Conservation (phyloP, 2,329 filamentous ascomycete species). For the Nemania serpens region DNA sequence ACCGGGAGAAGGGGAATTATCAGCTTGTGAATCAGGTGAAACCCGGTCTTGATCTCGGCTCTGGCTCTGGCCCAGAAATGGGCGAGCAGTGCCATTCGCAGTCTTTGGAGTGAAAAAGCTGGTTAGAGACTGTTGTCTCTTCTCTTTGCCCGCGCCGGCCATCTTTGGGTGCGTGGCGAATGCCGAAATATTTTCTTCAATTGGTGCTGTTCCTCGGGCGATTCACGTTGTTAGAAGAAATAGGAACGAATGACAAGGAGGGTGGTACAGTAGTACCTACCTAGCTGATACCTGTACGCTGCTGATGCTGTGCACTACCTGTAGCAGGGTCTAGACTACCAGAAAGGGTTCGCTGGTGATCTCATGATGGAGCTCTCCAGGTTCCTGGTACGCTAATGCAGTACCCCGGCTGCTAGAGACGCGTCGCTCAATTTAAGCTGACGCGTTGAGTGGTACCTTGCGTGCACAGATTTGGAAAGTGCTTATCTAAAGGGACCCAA, state of each 20-base stretch:
- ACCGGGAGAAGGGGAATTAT: conserved; percentile 33
- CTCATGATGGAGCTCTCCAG: conserved; percentile 22
- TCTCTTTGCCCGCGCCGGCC: conserved; percentile 51
- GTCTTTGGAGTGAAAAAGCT: conserved; percentile 78
- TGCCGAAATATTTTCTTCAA: conserved; percentile 5
- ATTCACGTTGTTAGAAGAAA: conserved; percentile 17
- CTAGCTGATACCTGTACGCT: too few species aligned
- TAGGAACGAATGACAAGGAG: neutral
- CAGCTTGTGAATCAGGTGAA: conserved; percentile 38
- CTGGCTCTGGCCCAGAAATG: conserved; percentile 30
- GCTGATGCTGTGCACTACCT: too few species aligned
- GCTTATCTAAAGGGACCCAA: too few species aligned
- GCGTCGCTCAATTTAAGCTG: conserved; percentile 12
- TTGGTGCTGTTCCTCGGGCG: neutral
- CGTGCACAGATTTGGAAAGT: neutral
- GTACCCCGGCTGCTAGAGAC: conserved; percentile 12
- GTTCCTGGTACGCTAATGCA: conserved; percentile 26
- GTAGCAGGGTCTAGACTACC: neutral
- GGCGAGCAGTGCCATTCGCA: conserved; percentile 49
- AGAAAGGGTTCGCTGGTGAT: conserved; percentile 6
- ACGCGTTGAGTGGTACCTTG: conserved; percentile 22
- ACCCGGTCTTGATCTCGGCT: conserved; percentile 29
- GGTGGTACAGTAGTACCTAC: neutral
- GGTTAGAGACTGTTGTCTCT: conserved; percentile 82
- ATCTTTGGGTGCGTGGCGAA: conserved; percentile 34